Evolutionary conservation across 2,329 filamentous ascomycete species (phyloP), one percentile per base, ranked within the genome.

Genomic region (Claviceps capensis): DNA sequence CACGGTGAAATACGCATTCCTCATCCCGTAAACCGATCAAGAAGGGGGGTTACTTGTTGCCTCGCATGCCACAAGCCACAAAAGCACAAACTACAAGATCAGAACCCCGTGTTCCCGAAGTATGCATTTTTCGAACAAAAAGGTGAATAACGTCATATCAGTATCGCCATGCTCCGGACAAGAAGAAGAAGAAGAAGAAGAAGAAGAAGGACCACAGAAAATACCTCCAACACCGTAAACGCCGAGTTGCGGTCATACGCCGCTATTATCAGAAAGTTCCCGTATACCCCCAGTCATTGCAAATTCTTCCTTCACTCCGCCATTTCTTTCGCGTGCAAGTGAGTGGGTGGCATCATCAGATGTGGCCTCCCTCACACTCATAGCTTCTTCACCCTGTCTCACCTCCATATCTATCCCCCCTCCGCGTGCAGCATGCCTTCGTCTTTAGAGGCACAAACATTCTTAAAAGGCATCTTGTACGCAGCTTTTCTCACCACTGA

Each of bases 111-210:
- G 19, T 19, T 3, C 8, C n/a, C 14, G 30, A 50, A 3, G 38
- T 37, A 44, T 50, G 42, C 51, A 47, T 23, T 43, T 23, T 43
- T 53, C 52, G 14, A 53, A 59, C 45, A 54, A 55, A 60, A 54
- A 50, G 34, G 54, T 54, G 60, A 56, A 52, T 26, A 54, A 54
- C 57, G 59, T 62, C 55, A 58, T 60, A 58, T 63, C 57, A 59
- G 60, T 59, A 59, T 60, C 63, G 63, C 63, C 62, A 66, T 66
- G 63, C 61, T 65, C 60, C 58, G 34, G 55, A 55, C 56, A 58
- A 58, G 55, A 59, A 55, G 3, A 48, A 51, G 53, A 58, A 59
- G 6, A 23, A 23, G 11, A 17, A 26, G 6, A 26, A 44, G 22
- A 44, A 26, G 19, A 58, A 57, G 59, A 22, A 16, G 14, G 13